Evolutionary conservation across 2,329 filamentous ascomycete species (phyloP).

Genomic region (Ceratocystis destructans): DNA sequence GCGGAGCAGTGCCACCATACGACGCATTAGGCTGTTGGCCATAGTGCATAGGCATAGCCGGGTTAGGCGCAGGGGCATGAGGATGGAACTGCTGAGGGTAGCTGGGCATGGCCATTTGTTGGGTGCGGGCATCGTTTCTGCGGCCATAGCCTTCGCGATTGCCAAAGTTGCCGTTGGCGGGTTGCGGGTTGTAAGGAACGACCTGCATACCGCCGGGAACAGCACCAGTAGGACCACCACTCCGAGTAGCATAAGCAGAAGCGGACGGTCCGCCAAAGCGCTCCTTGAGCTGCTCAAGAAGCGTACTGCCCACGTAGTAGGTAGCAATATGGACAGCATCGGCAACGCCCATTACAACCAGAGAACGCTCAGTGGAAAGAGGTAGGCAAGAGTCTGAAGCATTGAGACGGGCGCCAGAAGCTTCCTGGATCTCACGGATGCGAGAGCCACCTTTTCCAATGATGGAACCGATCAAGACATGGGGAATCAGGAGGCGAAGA

Average conservation of each 20-base stretch:
- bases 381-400: slow-evolving; percentile 91
- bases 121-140: slow-evolving; percentile 57
- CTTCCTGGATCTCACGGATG: slow-evolving; percentile 97
- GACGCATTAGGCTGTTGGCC: slow-evolving; percentile 55
- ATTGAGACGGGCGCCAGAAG: slow-evolving; percentile 89
- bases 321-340: slow-evolving; percentile 98
- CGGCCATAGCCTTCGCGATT: slow-evolving; percentile 72
- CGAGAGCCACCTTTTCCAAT: slow-evolving; percentile 94
- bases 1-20: slow-evolving; percentile 61
- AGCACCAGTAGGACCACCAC: slow-evolving; percentile 80
- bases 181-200: slow-evolving; percentile 91
- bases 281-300: slow-evolving; percentile 93
- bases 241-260: slow-evolving; percentile 93
- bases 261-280: slow-evolving; percentile 90
- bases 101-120: slow-evolving; percentile 65
- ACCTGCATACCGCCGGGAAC: slow-evolving; percentile 98
- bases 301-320: slow-evolving; percentile 96
- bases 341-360: slow-evolving; percentile 93
- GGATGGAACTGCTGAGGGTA: slow-evolving; percentile 57
- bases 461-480: slow-evolving; percentile 95
- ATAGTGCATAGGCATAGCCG: slow-evolving; percentile 64
- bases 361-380: slow-evolving; percentile 89
- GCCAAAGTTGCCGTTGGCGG: slow-evolving; percentile 72
- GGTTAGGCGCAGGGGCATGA: slow-evolving; percentile 47
- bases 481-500: slow-evolving; percentile 83